A percentile compares a stretch with the other conserved stretches of the same genome.
phyloP scores from a whole-genome alignment of 1,139 yeast genomes.

The Hansenula anomala region DNA sequence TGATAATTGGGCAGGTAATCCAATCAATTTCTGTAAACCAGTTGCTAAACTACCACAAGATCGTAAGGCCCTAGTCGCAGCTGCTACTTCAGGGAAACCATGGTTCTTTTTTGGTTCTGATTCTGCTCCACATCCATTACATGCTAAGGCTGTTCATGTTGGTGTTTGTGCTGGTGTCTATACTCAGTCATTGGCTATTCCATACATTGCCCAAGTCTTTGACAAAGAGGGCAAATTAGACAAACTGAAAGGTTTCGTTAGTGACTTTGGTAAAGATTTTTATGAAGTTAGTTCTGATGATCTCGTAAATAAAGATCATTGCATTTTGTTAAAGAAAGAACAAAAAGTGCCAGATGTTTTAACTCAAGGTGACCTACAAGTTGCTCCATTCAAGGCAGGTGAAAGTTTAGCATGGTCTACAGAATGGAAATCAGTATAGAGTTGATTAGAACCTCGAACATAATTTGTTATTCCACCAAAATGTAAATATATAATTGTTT shows the following conservation, averaged over 20 bases:
- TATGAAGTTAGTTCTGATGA: conserved; percentile 49
- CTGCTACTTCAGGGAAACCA: conserved; percentile 90
- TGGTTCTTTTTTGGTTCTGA: conserved; percentile 97
- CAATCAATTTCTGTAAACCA: conserved; percentile 93
- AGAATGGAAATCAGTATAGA: conserved; percentile 59
- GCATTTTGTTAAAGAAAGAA: conserved; percentile 45
- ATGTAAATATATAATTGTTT: too few relatives aligned
- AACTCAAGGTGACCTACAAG: conserved; percentile 41
- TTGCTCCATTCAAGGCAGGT: conserved; percentile 92
- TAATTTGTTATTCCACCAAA: too few relatives aligned
- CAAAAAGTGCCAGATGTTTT: conserved; percentile 57
- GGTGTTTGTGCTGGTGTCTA: conserved; percentile 98
- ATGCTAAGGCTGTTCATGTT: conserved; percentile 65
- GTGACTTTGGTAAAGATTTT: conserved; percentile 66
- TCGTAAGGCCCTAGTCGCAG: conserved; percentile 69
- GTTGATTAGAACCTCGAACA: too few relatives aligned
- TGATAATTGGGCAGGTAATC: conserved; percentile 96
- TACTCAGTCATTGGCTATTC: conserved; percentile 79
- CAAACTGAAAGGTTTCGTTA: conserved; percentile 67
- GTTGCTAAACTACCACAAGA: conserved; percentile 93
- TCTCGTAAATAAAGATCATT: conserved; percentile 40
- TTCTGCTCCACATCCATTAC: conserved; percentile 92
- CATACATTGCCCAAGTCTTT: conserved; percentile 85
- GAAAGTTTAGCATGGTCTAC: conserved; percentile 68
- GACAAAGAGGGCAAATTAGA: conserved; percentile 61